These are phyloP conservation scores for Davidsoniella neocaledoniae DNA, from an alignment of 2,329 filamentous ascomycete species.

Conservation along the genomic window DNA sequence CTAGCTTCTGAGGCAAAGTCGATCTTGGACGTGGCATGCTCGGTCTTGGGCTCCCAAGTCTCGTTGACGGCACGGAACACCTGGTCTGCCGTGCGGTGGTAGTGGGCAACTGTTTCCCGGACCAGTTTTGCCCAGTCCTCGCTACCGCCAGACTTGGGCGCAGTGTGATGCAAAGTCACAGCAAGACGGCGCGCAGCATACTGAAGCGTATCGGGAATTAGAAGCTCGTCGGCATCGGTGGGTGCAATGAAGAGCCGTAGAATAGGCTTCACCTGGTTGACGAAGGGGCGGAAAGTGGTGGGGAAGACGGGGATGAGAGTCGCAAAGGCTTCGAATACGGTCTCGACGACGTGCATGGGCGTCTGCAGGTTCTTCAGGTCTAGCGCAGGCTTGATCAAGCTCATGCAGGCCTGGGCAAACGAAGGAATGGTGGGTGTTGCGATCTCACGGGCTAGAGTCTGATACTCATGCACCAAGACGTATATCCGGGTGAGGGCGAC, in stretches of 20 bases:
- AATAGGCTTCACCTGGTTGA: constrained; percentile 47
- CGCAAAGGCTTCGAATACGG: constrained; percentile 53
- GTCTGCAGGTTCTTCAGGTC: constrained; percentile 21
- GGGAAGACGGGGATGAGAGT: constrained; percentile 64
- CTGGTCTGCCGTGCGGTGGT: constrained; percentile 57
- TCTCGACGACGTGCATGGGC: constrained; percentile 40
- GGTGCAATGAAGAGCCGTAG: constrained; percentile 45
- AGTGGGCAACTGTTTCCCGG: constrained; percentile 40
- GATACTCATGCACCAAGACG: constrained; percentile 62
- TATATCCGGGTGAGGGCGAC: constrained; percentile 73
- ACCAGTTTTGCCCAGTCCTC: constrained; percentile 65
- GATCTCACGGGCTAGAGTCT: constrained; percentile 71
- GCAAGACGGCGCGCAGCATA: constrained; percentile 46
- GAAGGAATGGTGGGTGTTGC: constrained; percentile 64
- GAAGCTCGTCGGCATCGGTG: constrained; percentile 34
- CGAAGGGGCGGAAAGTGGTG: constrained; percentile 64
- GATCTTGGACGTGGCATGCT: constrained; percentile 27
- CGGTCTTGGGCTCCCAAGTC: constrained; percentile 56
- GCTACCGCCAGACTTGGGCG: constrained; percentile 58
- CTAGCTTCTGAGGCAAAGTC: constrained; percentile 29
- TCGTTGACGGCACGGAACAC: constrained; percentile 67
- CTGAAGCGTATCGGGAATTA: constrained; percentile 35
- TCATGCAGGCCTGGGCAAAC: constrained; percentile 58
- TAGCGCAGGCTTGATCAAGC: constrained; percentile 37
- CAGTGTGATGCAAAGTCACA: constrained; percentile 60